Base-by-base conservation (phyloP, 441 rosid genomes). In the Pelargonium citronellum region DNA sequence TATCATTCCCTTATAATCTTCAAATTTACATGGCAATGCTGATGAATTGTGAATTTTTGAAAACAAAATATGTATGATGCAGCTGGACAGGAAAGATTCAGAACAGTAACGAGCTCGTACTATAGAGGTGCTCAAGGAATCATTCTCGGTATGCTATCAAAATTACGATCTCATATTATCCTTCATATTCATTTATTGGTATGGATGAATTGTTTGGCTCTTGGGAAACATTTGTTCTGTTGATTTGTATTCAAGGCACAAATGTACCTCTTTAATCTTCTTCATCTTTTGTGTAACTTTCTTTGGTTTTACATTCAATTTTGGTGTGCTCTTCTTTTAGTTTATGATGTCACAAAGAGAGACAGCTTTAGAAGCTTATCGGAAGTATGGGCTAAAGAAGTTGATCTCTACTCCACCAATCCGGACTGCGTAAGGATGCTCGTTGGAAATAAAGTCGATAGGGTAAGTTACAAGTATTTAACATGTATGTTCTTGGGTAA, bases 41-140 rank as follows among this genome's bases (percentile, higher is more conserved):
- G 47, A 17, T 11, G 47, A 44, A 27, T 15, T 22, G 30, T 17
- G 70, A 17, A 69, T 75, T 67, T 61, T 37, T 57, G 17, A 63
- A 67, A 71, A 77, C 30, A 24, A 41, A 0, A 60, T 53, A 58
- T 69, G 19, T 58, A 61, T 79, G 58, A 80, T 83, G 87, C 86
- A 92, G 98, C 98, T 81, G 98, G 98, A 74, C 96, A 92, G 79
- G 98, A 92, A 72, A 89, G 87, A 79, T 91, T 89, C 85, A 85
- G 98, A 74, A 82, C 98, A 74, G 67, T 92, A 78, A 91, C 98
- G 16, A 91, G 91, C 82, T 90, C 98, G 53, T 92, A 91, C 83
- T 92, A 86, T 71, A 87, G 98, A 83, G 89, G 90, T 79, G 94
- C 90, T 39, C 96, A 87, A 74, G 98, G 98, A 69, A 92, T 92